These are phyloP conservation scores for Pichia sp. DNA, from an alignment of 1,139 yeast genomes.

Conservation along the genomic window DNA sequence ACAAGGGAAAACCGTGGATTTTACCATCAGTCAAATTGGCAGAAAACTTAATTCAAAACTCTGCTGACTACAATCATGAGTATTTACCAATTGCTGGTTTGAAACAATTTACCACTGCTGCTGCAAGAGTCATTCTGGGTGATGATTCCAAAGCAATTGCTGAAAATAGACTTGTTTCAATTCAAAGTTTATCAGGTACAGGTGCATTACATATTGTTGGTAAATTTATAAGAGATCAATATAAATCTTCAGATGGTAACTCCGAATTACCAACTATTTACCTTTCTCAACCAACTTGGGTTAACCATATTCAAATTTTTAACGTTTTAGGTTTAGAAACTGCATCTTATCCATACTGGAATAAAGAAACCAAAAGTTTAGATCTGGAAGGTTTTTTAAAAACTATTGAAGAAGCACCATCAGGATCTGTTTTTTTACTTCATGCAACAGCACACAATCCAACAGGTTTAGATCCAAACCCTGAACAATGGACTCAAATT, in stretches of 20 bases:
- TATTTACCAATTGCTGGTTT: constrained; percentile 81
- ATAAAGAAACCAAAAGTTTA: constrained; percentile 52
- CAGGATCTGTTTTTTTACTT: constrained; percentile 72
- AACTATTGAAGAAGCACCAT: constrained; percentile 65
- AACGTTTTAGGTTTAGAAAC: constrained; percentile 58
- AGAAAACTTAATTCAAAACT: constrained; percentile 49
- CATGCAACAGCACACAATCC: constrained; percentile 99
- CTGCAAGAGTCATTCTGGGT: constrained; percentile 80
- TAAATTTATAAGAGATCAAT: constrained; percentile 56
- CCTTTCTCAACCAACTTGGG: constrained; percentile 93
- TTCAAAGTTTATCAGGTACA: constrained; percentile 90
- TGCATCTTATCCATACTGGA: constrained; percentile 73
- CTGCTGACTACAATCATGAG: constrained; percentile 79
- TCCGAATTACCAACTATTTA: constrained; percentile 47
- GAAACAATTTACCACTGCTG: constrained; percentile 60
- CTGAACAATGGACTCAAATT: constrained; percentile 77
- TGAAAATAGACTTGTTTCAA: constrained; percentile 57
- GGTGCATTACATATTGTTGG: constrained; percentile 93
- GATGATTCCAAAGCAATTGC: constrained; percentile 48
- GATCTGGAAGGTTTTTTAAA: constrained; percentile 63
- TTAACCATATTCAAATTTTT: constrained; percentile 84
- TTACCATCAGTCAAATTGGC: constrained; percentile 77
- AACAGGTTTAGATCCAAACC: constrained; percentile 90
- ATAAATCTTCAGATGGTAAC: constrained; percentile 35
- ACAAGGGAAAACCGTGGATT: constrained; percentile 89